Evolutionary conservation across 2,329 filamentous ascomycete genomes (phyloP).

Genomic region (Dothiorella sarmentorum): DNA sequence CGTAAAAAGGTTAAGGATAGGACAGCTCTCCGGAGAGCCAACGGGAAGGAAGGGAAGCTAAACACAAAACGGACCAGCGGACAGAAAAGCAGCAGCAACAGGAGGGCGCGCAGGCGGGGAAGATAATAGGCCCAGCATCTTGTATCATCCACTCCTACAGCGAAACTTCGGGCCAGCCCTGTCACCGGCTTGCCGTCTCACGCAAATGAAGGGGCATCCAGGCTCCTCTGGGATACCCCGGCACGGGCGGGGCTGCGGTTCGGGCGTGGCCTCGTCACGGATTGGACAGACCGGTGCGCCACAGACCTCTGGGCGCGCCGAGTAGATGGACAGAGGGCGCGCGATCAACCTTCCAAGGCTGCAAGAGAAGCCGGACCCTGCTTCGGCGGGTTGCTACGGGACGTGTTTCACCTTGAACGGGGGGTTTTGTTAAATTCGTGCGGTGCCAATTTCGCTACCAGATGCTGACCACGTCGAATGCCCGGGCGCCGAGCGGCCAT

Average conservation of each 20-base stretch:
- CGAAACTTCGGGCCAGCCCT: conserved; percentile 12
- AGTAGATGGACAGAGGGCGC: neutral
- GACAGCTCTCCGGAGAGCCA: conserved; percentile 40
- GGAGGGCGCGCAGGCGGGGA: conserved; percentile 15
- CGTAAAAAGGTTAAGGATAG: conserved; percentile 35
- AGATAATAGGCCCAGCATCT: neutral
- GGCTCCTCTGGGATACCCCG: conserved; percentile 10
- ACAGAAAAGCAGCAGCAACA: conserved; percentile 23
- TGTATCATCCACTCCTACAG: neutral
- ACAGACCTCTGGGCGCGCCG: conserved; percentile 1
- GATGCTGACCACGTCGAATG: neutral
- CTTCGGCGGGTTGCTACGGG: conserved; percentile 10
- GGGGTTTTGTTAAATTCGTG: conserved; percentile 3
- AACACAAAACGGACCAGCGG: conserved; percentile 20
- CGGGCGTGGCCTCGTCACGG: neutral
- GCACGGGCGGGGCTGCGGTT: conserved; percentile 2
- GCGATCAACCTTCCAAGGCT: conserved; percentile 9
- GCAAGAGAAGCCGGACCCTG: conserved; percentile 12
- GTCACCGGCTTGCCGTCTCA: conserved; percentile 14
- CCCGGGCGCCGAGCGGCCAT: neutral
- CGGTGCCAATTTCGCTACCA: conserved; percentile 10
- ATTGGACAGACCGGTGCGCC: neutral
- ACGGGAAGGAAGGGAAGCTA: conserved; percentile 27
- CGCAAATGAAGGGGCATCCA: conserved; percentile 19
- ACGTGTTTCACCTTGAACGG: conserved; percentile 12